Base-by-base conservation (phyloP, 1,284 basidiomycete genomes). In the Ceratobasidium sp. region DNA sequence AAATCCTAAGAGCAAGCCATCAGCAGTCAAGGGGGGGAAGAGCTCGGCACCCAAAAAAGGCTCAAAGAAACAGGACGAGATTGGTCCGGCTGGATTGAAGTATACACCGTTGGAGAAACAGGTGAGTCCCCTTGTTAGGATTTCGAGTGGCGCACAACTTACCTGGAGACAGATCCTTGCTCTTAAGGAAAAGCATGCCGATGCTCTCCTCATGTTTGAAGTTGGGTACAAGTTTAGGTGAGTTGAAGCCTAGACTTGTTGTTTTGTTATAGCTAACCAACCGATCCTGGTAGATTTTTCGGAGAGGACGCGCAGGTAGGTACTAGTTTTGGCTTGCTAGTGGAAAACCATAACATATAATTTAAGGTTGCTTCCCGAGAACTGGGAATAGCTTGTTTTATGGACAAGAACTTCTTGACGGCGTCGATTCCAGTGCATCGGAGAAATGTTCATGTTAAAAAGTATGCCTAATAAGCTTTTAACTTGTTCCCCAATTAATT, bases 31-130 rank as follows among this genome's bases (percentile, higher is more conserved):
- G 52, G 80, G 84, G 79, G 81, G 48, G 73, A 0, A 78, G n/a
- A n/a, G n/a, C n/a, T n/a, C n/a, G n/a, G n/a, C n/a, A n/a, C n/a
- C n/a, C 55, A 72, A 75, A 50, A 80, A 84, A 79, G 81, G 48
- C 18, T 43, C 82, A 1, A 82, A 81, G 76, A 82, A 82, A 72
- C 78, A 78, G 16, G 84, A 84, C 70, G 85, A 86, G 64, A 75
- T 92, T 16, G 94, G 93, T 0, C 92, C 93, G 0, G 89, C 89
- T 75, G 94, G 94, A 0, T 78, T 89, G 79, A 77, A 89, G 1
- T 97, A 92, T 79, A 96, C 94, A 1, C 91, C 92, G 0, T 78
- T 96, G 41, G 94, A 97, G 81, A 84, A 89, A 73, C 94, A 96
- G 85, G 92, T 88, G 79, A 71, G 78, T 26, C 75, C 2, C n/a